phyloP scores from a whole-genome alignment of 106 monocot genomes.

The Platanthera zijinensis region DNA sequence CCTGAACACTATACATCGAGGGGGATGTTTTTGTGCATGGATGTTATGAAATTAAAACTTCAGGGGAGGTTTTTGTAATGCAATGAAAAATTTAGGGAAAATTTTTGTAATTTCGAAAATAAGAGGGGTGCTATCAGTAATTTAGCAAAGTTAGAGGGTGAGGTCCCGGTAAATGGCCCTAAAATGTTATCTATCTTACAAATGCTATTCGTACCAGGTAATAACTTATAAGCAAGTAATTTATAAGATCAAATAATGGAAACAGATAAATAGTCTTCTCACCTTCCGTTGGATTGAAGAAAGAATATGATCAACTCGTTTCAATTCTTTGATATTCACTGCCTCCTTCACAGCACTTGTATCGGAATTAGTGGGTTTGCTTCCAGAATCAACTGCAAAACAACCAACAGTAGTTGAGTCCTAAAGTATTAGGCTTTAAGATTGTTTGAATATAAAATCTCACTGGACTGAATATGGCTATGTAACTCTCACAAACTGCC shows the following conservation, averaged over 20 bases:
- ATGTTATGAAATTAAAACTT: no score
- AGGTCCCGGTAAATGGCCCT: no score
- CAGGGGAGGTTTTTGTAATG: no score
- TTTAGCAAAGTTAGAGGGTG: no score
- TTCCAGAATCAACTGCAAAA: slow-evolving; percentile 64
- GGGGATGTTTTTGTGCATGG: no score
- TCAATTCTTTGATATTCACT: slow-evolving; percentile 85
- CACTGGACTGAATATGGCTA: not conserved
- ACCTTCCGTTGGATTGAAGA: slow-evolving; percentile 72
- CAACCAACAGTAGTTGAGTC: not conserved
- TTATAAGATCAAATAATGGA: not conserved
- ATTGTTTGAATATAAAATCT: not conserved
- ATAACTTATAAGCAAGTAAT: not conserved
- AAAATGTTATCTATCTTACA: not conserved
- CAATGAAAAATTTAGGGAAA: no score
- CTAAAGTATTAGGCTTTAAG: not conserved
- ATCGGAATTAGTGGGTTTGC: slow-evolving; percentile 41
- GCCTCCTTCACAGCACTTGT: slow-evolving; percentile 61
- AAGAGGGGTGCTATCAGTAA: no score
- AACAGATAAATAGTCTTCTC: slow-evolving; percentile 8
- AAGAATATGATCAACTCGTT: slow-evolving; percentile 92
- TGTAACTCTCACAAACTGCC: not conserved
- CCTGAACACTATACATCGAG: no score
- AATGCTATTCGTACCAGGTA: not conserved
- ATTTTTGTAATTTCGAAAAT: no score